Evolutionary conservation across 257 asterid genomes (phyloP), one percentile per base, ranked within the genome.

Genomic region (Linderniella brevidens): DNA sequence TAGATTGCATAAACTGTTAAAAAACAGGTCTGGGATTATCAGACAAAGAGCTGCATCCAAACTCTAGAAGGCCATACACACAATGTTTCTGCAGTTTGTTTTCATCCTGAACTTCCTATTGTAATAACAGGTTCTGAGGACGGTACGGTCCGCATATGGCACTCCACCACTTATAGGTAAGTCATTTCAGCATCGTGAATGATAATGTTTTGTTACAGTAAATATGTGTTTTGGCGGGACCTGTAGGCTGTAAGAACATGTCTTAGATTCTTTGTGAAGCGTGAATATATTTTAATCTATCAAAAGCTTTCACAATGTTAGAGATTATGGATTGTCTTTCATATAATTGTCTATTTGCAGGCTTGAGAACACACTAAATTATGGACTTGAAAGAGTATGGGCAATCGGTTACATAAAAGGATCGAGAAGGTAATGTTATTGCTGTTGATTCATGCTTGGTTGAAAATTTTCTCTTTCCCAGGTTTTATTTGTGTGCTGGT

Each of bases 141-240:
- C 62, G 99, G 99, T 44, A 90, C 99, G n/a, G 99, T 85, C 46
- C 96, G 96, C 59, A 79, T 90, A 63, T 90, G 99, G 99, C 99
- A 90, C 64, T 48, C 99, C 25, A 90, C 99, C 60, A 90, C 96
- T 13, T 85, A 90, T 49, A 76, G 99, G 99, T 85, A 57, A 54
- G 55, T 19, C 54, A 36, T 44, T 46, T 17, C 32, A 19, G 15
- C 17, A 44, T 19, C 11, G 13, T 16, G 18, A 12, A n/a, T 17
- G 19, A 46, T 7, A 8, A 1, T 3, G 0, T 15, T 19, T 46
- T 46, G 11, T 12, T 46, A 17, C 25, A 7, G 12, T 32, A 9
- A 13, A 10, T 19, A 13, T 44, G 19, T 9, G 3, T 13, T 15
- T 44, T 13, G 48, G 10, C 3, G 14, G 15, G 13, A 41, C 13